A percentile compares a stretch with the other conserved stretches of the same genome.
These are phyloP conservation scores for Ascoidea rubescens DNA, from an alignment of 805 yeast species.

Conservation along the genomic window DNA sequence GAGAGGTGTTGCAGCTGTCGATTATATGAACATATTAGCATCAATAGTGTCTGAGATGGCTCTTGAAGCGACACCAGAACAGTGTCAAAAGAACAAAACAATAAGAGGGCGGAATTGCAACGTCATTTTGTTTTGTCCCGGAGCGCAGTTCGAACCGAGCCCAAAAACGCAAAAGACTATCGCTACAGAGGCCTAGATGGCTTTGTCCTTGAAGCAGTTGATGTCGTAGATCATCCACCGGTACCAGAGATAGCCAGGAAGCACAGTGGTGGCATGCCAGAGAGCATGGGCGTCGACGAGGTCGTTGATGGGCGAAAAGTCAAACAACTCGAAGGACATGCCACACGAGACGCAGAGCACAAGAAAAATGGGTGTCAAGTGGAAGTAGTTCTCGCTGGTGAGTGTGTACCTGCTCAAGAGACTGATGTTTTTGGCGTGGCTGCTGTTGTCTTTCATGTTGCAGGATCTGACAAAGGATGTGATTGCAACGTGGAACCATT, in stretches of 20 bases:
- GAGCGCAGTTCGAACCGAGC: too few species aligned
- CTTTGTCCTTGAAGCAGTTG: slow-evolving; percentile 2
- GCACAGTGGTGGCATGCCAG: slow-evolving; percentile 84
- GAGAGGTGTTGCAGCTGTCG: too few species aligned
- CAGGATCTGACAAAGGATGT: slow-evolving; percentile 15
- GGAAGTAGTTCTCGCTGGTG: slow-evolving; percentile 8
- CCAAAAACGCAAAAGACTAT: too few species aligned
- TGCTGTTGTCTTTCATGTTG: neutral
- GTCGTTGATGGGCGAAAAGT: slow-evolving; percentile 61
- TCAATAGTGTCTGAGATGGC: too few species aligned
- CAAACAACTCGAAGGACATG: slow-evolving; percentile 84
- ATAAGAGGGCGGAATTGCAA: too few species aligned
- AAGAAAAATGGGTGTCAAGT: slow-evolving; percentile 19
- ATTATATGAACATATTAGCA: too few species aligned
- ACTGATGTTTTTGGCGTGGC: too few species aligned
- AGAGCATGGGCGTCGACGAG: slow-evolving; percentile 83
- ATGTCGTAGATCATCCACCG: slow-evolving; percentile 11
- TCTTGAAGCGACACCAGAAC: too few species aligned
- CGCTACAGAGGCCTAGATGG: too few species aligned
- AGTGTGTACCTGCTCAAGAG: slow-evolving; percentile 2
- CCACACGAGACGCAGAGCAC: slow-evolving; percentile 51
- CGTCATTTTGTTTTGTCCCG: too few species aligned
- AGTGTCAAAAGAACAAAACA: too few species aligned
- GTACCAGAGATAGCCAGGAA: slow-evolving; percentile 32
- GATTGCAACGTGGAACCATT: slow-evolving; percentile 29